Percentiles rank a stretch among this genome's conserved stretches.
Evolutionary conservation across 2,329 filamentous ascomycete genomes (phyloP).

Genomic region (Exophiala oligosperma): DNA sequence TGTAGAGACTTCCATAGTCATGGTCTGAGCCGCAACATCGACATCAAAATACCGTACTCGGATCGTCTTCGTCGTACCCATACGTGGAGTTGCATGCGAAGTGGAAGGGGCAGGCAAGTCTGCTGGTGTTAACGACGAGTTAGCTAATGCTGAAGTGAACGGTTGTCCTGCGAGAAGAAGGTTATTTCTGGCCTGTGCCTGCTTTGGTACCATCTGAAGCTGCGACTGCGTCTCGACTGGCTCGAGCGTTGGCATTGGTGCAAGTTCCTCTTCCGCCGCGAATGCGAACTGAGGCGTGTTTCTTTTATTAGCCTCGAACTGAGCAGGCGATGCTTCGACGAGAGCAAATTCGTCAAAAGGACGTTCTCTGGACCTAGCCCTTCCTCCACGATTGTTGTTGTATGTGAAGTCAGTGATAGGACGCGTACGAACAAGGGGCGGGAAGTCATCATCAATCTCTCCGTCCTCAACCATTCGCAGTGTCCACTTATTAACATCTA

Average conservation of each 20-base stretch:
- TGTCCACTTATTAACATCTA: constrained; percentile 64
- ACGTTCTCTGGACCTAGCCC: constrained; percentile 61
- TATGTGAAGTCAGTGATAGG: constrained; percentile 65
- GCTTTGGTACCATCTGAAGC: constrained; percentile 15
- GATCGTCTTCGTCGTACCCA: constrained; percentile 58
- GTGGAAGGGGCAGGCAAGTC: constrained; percentile 45
- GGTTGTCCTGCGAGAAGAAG: constrained; percentile 44
- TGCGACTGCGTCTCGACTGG: constrained; percentile 14
- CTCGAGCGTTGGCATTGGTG: constrained; percentile 28
- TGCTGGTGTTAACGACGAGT: constrained; percentile 46
- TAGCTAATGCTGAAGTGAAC: constrained; percentile 47
- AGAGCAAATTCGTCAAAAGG: constrained; percentile 68
- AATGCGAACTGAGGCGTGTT: constrained; percentile 53
- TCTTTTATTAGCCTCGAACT: constrained; percentile 60
- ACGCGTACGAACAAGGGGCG: constrained; percentile 57
- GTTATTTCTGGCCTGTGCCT: constrained; percentile 35
- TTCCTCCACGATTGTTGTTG: constrained; percentile 63
- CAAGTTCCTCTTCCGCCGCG: constrained; percentile 34
- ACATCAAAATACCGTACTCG: constrained; percentile 62
- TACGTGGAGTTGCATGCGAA: constrained; percentile 53
- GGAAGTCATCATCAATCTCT: constrained; percentile 67
- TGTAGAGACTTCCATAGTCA: constrained; percentile 59
- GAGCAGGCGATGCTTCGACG: constrained; percentile 57
- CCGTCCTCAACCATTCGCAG: constrained; percentile 68
- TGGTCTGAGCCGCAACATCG: constrained; percentile 55